Evolutionary conservation across 805 yeast genomes (phyloP).

Genomic region (Priceomyces haplophilus): DNA sequence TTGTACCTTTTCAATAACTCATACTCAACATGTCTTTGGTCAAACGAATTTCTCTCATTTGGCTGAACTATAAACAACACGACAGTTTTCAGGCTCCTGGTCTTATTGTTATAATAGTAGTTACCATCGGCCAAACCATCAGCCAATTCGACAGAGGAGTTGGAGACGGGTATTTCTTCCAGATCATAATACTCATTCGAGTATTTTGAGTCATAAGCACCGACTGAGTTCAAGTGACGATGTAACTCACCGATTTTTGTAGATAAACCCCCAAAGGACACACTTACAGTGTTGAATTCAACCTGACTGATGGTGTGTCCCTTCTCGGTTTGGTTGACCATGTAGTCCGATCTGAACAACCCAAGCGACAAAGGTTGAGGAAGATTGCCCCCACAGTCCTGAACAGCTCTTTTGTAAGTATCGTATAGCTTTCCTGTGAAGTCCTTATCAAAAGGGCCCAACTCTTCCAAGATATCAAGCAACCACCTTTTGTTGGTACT

Average conservation of each 20-base stretch:
- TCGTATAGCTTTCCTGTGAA: slow-evolving; percentile 81
- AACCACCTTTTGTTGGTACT: slow-evolving; percentile 59
- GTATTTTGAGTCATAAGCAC: slow-evolving; percentile 49
- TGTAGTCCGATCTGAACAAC: slow-evolving; percentile 85
- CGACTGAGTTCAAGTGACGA: slow-evolving; percentile 55
- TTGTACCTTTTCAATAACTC: slow-evolving; percentile 54
- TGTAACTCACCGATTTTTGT: slow-evolving; percentile 78
- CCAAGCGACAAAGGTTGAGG: slow-evolving; percentile 74
- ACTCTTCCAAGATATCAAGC: slow-evolving; percentile 46
- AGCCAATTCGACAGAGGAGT: slow-evolving; percentile 61
- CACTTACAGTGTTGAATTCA: slow-evolving; percentile 94
- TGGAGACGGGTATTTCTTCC: slow-evolving; percentile 61
- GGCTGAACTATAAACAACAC: slow-evolving; percentile 81
- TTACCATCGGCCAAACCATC: slow-evolving; percentile 69
- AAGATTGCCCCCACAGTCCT: slow-evolving; percentile 41
- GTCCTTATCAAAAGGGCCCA: slow-evolving; percentile 60
- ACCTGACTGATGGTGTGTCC: slow-evolving; percentile 70
- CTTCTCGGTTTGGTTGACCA: slow-evolving; percentile 42
- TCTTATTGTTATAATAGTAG: slow-evolving; percentile 45
- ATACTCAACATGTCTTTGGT: slow-evolving; percentile 83
- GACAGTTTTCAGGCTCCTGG: slow-evolving; percentile 39
- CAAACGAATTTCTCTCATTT: slow-evolving; percentile 84
- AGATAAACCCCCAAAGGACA: slow-evolving; percentile 90
- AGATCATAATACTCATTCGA: slow-evolving; percentile 42
- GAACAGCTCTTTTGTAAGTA: slow-evolving; percentile 49